A percentile compares a stretch with the other conserved stretches of the same genome.
phyloP scores from a whole-genome alignment of 306 rosid species.

The Cicer yamashitae region DNA sequence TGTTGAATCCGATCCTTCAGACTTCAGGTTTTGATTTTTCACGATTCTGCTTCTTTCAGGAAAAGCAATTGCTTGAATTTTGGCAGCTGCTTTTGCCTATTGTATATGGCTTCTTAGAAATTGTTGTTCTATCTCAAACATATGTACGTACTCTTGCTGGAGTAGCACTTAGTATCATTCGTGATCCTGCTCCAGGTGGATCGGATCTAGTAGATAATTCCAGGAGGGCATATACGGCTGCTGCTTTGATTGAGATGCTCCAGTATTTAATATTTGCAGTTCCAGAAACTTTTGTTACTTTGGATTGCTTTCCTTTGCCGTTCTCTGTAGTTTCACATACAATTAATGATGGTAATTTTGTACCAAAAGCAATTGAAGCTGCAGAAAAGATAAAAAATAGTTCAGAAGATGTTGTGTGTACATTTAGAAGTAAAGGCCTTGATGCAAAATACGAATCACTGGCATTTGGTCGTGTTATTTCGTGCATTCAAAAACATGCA shows the following conservation, averaged over 20 bases:
- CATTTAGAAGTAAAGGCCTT: constrained; percentile 65
- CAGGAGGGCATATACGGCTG: constrained; percentile 76
- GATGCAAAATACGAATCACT: constrained; percentile 74
- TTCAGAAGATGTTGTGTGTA: constrained; percentile 59
- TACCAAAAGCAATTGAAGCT: constrained; percentile 65
- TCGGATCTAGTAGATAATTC: constrained; percentile 92
- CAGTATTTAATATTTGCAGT: constrained; percentile 80
- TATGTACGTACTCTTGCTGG: constrained; percentile 85
- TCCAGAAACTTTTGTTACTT: constrained; percentile 90
- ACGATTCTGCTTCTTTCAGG: constrained; percentile 60
- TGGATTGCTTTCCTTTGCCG: constrained; percentile 95
- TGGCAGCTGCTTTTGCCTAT: constrained; percentile 90
- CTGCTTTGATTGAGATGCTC: constrained; percentile 89
- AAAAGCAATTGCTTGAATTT: constrained; percentile 75
- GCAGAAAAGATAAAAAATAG: constrained; percentile 59
- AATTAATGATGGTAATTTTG: constrained; percentile 69
- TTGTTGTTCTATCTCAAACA: constrained; percentile 80
- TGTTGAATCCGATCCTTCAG: constrained; percentile 24
- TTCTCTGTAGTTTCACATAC: constrained; percentile 75
- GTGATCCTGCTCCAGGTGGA: constrained; percentile 89
- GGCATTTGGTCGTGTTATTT: constrained; percentile 72
- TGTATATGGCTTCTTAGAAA: constrained; percentile 84
- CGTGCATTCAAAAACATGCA: constrained; percentile 67
- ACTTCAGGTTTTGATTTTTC: constrained; percentile 45
- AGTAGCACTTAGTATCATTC: constrained; percentile 71